A percentile compares a stretch with the other conserved stretches of the same genome.
Evolutionary conservation across 2,329 filamentous ascomycete species (phyloP).

Genomic region (Zasmidium cellare): DNA sequence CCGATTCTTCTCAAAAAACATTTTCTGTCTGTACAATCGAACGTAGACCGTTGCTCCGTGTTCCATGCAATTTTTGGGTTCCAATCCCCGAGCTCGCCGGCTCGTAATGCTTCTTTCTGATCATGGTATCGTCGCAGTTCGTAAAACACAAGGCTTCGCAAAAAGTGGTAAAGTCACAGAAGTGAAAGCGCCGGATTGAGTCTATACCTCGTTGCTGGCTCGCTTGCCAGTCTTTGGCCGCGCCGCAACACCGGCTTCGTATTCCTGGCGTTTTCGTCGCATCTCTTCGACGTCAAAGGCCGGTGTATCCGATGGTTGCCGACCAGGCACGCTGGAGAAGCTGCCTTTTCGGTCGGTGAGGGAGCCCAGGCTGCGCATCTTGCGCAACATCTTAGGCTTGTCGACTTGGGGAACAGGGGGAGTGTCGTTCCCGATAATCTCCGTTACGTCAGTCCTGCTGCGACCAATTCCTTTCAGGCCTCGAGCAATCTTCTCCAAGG

Average conservation of each 20-base stretch:
- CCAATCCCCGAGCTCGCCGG: slow-evolving; percentile 11
- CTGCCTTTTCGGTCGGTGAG: slow-evolving; percentile 30
- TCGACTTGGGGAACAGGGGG: slow-evolving; percentile 8
- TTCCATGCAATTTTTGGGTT: slow-evolving; percentile 12
- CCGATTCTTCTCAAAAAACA: neutral
- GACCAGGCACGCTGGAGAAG: slow-evolving; percentile 12
- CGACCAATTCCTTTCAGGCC: slow-evolving; percentile 61
- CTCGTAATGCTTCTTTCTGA: slow-evolving; percentile 15
- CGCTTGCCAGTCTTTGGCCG: slow-evolving; percentile 15
- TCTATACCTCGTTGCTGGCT: slow-evolving; percentile 15
- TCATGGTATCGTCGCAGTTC: slow-evolving; percentile 23
- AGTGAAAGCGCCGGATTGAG: neutral
- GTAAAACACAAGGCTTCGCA: slow-evolving; percentile 7
- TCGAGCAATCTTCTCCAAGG: slow-evolving; percentile 60
- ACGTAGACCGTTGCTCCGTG: slow-evolving; percentile 15
- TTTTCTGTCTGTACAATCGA: slow-evolving; percentile 8
- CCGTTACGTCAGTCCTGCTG: slow-evolving; percentile 52
- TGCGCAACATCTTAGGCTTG: slow-evolving; percentile 33
- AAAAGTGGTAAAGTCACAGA: slow-evolving; percentile 10
- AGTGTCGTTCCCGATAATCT: slow-evolving; percentile 38
- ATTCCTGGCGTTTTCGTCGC: slow-evolving; percentile 18
- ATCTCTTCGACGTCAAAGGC: slow-evolving; percentile 24
- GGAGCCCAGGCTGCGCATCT: slow-evolving; percentile 38
- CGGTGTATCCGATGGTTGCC: slow-evolving; percentile 18
- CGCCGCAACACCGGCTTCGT: slow-evolving; percentile 13